phyloP scores from a whole-genome alignment of 179 eudicot species.

The Silene coronaria region DNA sequence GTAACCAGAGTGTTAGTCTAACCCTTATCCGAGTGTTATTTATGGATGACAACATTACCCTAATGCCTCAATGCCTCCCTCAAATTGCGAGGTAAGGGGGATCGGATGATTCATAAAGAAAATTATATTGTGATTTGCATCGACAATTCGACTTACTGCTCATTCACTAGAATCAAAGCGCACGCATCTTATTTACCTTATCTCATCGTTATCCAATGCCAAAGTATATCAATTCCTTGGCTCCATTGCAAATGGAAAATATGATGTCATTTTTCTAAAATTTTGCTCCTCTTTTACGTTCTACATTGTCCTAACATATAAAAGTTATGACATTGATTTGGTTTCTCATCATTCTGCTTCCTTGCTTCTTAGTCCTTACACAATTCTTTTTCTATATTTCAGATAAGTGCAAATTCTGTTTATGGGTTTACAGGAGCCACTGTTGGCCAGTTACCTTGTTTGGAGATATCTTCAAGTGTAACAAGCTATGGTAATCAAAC shows the following conservation, averaged over 20 bases:
- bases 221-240: not conserved
- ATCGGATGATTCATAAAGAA: not conserved
- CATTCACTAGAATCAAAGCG: not conserved
- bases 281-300: not conserved
- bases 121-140: not conserved
- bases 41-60: too few relatives aligned
- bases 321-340: not conserved
- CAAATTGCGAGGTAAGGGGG: too few relatives aligned
- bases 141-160: not conserved
- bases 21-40: not conserved
- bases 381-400: slow-evolving; percentile 28
- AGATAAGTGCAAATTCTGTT: slow-evolving; percentile 99
- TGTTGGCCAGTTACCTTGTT: slow-evolving; percentile 87
- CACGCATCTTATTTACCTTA: not conserved
- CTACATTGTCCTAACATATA: not conserved
- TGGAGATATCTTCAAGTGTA: slow-evolving; percentile 98
- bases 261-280: not conserved
- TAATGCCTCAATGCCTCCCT: too few relatives aligned
- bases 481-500: slow-evolving; percentile 91
- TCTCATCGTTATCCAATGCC: not conserved
- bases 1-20: too few relatives aligned
- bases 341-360: not conserved
- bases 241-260: not conserved
- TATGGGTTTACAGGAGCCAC: slow-evolving; percentile 99
- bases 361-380: slow-evolving; percentile 10